Evolutionary conservation across 192 early-diverging fungal genomes (phyloP).

Genomic region (Umbelopsis sp.): DNA sequence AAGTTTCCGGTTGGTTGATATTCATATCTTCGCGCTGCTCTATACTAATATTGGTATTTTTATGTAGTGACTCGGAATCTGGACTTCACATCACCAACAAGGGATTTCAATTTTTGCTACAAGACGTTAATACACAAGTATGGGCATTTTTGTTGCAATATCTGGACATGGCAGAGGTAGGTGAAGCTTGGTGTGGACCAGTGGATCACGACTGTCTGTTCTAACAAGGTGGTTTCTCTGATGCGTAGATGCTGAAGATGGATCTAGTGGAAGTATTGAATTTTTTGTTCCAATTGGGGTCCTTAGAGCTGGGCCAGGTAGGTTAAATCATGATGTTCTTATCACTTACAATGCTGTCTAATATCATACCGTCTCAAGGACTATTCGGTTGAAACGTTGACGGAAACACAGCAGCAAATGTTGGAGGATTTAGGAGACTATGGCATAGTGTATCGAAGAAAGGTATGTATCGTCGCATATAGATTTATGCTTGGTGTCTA

Average conservation of each 20-base stretch:
- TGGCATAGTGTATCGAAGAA: constrained; percentile 89
- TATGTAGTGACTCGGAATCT: constrained; percentile 22
- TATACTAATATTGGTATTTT: no score
- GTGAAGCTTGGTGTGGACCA: constrained; percentile 7
- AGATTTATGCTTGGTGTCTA: no score
- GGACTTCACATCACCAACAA: constrained; percentile 84
- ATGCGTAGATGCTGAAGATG: constrained; percentile 61
- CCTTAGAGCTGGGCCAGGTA: constrained; percentile 85
- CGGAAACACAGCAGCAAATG: constrained; percentile 81
- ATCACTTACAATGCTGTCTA: no score
- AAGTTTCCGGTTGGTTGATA: background rate
- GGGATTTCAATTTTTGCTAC: constrained; percentile 96
- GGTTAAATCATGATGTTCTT: no score
- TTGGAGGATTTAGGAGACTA: constrained; percentile 87
- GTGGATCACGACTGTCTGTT: background rate
- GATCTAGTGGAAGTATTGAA: constrained; percentile 93
- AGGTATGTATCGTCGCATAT: constrained; percentile 50
- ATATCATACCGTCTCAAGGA: constrained; percentile 41
- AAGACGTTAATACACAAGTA: constrained; percentile 92
- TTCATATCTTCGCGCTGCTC: no score
- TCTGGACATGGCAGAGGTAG: constrained; percentile 73
- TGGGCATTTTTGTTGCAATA: constrained; percentile 97
- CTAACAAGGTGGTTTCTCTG: background rate
- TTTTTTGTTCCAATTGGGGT: constrained; percentile 92
- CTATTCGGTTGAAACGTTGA: constrained; percentile 86